These are phyloP conservation scores for Lanmaoa rubissima DNA, from an alignment of 768 basidiomycete species.

Conservation along the genomic window DNA sequence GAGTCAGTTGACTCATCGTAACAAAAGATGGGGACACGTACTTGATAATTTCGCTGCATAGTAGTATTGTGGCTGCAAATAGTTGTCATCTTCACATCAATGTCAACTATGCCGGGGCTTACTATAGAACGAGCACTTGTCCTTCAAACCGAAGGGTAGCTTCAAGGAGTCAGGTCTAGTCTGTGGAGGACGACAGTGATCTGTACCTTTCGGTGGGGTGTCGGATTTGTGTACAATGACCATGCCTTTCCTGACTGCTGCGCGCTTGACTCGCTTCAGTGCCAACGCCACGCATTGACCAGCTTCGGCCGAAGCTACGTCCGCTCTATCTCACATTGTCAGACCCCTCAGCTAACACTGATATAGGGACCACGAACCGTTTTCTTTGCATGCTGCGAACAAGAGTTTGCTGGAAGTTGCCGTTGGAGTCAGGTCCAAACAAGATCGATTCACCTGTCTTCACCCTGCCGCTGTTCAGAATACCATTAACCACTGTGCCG, in stretches of 20 bases:
- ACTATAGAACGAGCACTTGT: conserved; percentile 92
- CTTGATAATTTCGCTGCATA: conserved; percentile 89
- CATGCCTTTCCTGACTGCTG: conserved; percentile 91
- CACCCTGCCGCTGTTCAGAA: conserved; percentile 71
- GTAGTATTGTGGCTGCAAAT: conserved; percentile 80
- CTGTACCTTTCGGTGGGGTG: conserved; percentile 66
- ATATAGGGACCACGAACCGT: conserved; percentile 44
- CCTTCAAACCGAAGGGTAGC: conserved; percentile 89
- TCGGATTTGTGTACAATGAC: conserved; percentile 84
- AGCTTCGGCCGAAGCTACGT: conserved; percentile 83
- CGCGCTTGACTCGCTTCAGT: conserved; percentile 80
- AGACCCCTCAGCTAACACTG: not conserved
- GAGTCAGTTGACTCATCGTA: not conserved
- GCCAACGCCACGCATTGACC: conserved; percentile 95
- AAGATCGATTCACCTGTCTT: conserved; percentile 80
- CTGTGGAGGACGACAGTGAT: not conserved
- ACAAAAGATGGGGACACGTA: conserved; percentile 29
- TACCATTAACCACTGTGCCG: conserved; percentile 82
- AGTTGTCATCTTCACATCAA: conserved; percentile 3
- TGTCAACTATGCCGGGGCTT: conserved; percentile 28
- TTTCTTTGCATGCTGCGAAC: conserved; percentile 95
- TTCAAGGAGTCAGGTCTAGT: conserved; percentile 23
- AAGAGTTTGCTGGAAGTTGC: conserved; percentile 75
- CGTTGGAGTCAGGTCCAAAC: conserved; percentile 91
- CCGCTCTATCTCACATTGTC: conserved; percentile 49